These are phyloP conservation scores for Aspergillus homomorphus DNA, from an alignment of 495 filamentous ascomycete species.

Conservation along the genomic window DNA sequence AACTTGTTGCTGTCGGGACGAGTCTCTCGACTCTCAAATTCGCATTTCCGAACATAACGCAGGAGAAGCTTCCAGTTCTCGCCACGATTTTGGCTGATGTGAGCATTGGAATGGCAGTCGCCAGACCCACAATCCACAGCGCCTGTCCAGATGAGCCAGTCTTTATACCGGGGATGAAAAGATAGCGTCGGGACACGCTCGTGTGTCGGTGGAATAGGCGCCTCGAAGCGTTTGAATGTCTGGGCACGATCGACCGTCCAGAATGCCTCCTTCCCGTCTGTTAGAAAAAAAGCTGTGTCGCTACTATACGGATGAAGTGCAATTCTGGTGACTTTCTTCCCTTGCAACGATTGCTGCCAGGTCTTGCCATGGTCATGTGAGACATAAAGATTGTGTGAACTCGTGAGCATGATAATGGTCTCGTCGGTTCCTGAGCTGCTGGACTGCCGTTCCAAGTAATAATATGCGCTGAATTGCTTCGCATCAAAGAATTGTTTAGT, in stretches of 20 bases:
- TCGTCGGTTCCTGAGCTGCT: conserved; percentile 65
- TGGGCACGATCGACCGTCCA: conserved; percentile 75
- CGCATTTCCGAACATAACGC: conserved; percentile 69
- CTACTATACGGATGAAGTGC: conserved; percentile 73
- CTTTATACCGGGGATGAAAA: conserved; percentile 77
- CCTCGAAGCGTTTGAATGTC: conserved; percentile 64
- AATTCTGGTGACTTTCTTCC: conserved; percentile 62
- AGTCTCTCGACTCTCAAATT: conserved; percentile 71
- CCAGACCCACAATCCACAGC: conserved; percentile 51
- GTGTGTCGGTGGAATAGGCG: conserved; percentile 42
- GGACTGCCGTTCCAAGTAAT: conserved; percentile 80
- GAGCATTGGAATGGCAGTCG: conserved; percentile 67
- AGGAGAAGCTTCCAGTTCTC: conserved; percentile 68
- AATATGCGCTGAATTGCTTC: conserved; percentile 53
- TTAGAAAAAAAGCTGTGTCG: conserved; percentile 83
- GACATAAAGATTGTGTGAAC: conserved; percentile 60
- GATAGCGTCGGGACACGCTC: conserved; percentile 50
- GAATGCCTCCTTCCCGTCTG: conserved; percentile 60
- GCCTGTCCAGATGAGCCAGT: conserved; percentile 92
- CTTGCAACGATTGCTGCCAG: conserved; percentile 65
- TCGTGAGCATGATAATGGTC: conserved; percentile 78
- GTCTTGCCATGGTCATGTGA: conserved; percentile 82
- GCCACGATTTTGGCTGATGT: conserved; percentile 69
- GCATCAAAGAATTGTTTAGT: conserved; percentile 57
- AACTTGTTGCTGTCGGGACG: conserved; percentile 59